These are phyloP conservation scores for Fusarium hostae DNA, from an alignment of 2,329 filamentous ascomycete species.

Conservation along the genomic window DNA sequence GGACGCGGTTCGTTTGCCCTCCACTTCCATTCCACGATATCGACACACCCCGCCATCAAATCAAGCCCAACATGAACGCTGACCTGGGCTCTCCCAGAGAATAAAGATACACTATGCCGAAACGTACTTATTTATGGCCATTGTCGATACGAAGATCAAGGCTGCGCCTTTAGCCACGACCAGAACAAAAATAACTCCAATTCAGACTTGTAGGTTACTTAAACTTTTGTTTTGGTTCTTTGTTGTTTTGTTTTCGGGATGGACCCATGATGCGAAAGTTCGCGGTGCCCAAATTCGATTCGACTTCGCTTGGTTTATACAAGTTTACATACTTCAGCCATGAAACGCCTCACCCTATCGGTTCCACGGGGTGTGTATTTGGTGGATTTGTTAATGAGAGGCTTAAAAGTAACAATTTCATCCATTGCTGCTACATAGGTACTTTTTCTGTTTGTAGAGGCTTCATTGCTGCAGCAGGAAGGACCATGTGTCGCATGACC, in stretches of 20 bases:
- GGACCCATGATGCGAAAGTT: constrained; percentile 18
- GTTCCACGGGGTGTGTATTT: background rate
- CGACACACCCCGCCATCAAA: constrained; percentile 4
- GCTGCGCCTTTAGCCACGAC: constrained; percentile 92
- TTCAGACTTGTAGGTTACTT: constrained; percentile 62
- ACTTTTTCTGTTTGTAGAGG: background rate
- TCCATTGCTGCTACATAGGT: background rate
- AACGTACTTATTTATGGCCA: constrained; percentile 95
- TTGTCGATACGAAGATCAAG: constrained; percentile 90
- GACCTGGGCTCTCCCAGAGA: constrained; percentile 61
- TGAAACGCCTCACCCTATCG: constrained; percentile 1
- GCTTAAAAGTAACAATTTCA: background rate
- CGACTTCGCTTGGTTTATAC: constrained; percentile 10
- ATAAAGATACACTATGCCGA: constrained; percentile 90
- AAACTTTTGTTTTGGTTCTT: constrained; percentile 8
- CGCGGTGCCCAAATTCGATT: background rate
- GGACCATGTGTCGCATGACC: constrained; percentile 15
- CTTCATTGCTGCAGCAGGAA: constrained; percentile 10
- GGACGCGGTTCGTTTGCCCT: constrained; percentile 59
- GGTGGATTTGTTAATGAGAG: background rate
- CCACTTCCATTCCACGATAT: constrained; percentile 3
- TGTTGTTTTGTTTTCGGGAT: constrained; percentile 1
- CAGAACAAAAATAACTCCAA: constrained; percentile 65
- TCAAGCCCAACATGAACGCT: constrained; percentile 9
- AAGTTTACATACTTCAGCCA: constrained; percentile 21